Evolutionary conservation across 345 rosid genomes (phyloP).

Genomic region (Acer negundo): DNA sequence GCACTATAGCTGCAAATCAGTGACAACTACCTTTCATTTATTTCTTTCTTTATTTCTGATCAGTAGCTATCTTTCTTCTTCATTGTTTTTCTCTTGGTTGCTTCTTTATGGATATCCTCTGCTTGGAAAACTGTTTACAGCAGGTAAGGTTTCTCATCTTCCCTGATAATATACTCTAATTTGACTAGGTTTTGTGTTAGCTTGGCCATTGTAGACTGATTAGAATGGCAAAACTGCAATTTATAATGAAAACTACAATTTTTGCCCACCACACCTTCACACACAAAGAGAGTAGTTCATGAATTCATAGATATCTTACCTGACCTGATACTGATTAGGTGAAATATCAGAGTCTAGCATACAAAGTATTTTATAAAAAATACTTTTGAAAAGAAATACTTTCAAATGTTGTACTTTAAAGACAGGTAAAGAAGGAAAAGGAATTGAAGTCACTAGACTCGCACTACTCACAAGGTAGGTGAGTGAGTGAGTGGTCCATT

Average conservation of each 20-base stretch:
- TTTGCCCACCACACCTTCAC: not conserved
- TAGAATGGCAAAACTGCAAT: not conserved
- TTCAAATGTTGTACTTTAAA: not conserved
- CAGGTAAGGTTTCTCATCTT: not conserved
- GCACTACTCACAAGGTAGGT: slow-evolving; percentile 5
- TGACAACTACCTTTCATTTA: slow-evolving; percentile 17
- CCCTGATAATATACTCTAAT: too few species aligned
- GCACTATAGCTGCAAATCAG: not conserved
- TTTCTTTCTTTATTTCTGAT: not conserved
- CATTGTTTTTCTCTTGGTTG: not conserved
- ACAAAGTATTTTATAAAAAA: not conserved
- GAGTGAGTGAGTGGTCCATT: slow-evolving; percentile 17
- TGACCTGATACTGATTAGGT: not conserved
- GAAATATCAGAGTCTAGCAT: not conserved
- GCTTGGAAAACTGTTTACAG: not conserved
- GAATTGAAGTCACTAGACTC: not conserved
- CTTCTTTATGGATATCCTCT: not conserved
- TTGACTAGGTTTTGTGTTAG: not conserved
- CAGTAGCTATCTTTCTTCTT: slow-evolving; percentile 20
- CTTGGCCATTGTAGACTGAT: not conserved
- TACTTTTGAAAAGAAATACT: not conserved
- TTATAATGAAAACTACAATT: not conserved
- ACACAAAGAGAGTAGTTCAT: not conserved
- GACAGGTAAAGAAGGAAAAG: not conserved
- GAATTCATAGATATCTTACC: not conserved